Evolutionary conservation across 495 filamentous ascomycete genomes (phyloP).

Genomic region (Penicillium silybi): DNA sequence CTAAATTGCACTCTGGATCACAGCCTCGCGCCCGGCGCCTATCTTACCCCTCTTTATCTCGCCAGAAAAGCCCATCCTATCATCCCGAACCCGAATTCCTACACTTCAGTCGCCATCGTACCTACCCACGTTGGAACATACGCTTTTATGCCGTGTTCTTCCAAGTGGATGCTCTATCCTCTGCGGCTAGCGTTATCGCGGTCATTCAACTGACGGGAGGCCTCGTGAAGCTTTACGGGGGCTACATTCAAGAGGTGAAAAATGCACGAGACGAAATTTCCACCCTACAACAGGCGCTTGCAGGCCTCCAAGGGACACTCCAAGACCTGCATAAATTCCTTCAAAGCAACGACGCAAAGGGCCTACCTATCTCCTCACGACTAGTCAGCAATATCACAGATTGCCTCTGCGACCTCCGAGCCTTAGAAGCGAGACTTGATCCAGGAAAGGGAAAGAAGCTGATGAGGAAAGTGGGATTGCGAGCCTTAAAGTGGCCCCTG

Average conservation of each 20-base stretch:
- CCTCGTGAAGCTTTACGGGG: constrained; percentile 24
- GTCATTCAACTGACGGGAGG: constrained; percentile 23
- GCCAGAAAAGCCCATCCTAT: constrained; percentile 1
- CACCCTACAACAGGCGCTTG: constrained; percentile 15
- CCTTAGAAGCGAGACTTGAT: constrained; percentile 25
- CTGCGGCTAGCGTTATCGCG: constrained; percentile 18
- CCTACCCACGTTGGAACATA: constrained; percentile 3
- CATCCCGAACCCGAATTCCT: not conserved
- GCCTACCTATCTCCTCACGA: constrained; percentile 16
- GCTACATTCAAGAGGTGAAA: constrained; percentile 25
- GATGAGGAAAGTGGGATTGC: constrained; percentile 26
- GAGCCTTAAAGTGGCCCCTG: constrained; percentile 30
- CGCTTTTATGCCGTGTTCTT: constrained; percentile 6
- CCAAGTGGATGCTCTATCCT: constrained; percentile 16
- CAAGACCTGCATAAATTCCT: constrained; percentile 20
- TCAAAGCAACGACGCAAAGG: constrained; percentile 11
- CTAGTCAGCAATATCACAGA: constrained; percentile 17
- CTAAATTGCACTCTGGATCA: constrained; percentile 3
- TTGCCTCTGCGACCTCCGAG: constrained; percentile 23
- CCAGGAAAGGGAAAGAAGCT: constrained; percentile 20
- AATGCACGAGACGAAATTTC: constrained; percentile 25
- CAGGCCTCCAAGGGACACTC: constrained; percentile 15
- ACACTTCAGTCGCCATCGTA: constrained; percentile 4
- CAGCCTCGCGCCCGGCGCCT: constrained; percentile 2
- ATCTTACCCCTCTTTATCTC: constrained; percentile 8